A percentile compares a stretch with the other conserved stretches of the same genome.
Conservation (phyloP, 768 basidiomycete species). For the Mycena alexandri region DNA sequence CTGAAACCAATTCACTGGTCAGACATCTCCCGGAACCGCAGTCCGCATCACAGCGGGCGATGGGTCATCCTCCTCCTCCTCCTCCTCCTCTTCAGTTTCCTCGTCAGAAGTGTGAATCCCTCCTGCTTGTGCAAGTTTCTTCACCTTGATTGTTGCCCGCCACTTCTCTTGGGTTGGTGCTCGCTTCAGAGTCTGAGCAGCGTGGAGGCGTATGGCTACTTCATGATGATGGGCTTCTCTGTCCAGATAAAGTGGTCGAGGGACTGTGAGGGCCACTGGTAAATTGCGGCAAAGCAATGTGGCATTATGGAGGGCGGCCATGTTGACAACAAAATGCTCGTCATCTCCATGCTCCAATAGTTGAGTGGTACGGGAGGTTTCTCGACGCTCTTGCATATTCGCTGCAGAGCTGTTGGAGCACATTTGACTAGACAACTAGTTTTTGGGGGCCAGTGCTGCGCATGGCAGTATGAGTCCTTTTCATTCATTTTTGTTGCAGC, state of each 20-base stretch:
- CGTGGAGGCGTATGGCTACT: neutral
- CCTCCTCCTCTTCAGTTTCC: neutral
- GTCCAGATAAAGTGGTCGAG: slow-evolving; percentile 4
- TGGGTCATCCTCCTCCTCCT: neutral
- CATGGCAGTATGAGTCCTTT: too few species aligned
- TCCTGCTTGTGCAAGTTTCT: neutral
- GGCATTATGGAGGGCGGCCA: slow-evolving; percentile 16
- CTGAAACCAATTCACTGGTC: too few species aligned
- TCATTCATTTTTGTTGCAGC: too few species aligned
- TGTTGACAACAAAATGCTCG: slow-evolving; percentile 37
- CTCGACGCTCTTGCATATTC: slow-evolving; percentile 31
- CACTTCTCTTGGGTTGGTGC: slow-evolving; percentile 6
- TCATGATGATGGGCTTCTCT: slow-evolving; percentile 2
- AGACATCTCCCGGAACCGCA: too few species aligned
- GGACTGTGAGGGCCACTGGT: slow-evolving; percentile 2
- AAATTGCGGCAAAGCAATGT: slow-evolving; percentile 1
- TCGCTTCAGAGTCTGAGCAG: neutral
- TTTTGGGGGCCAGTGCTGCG: too few species aligned
- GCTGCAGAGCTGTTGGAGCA: slow-evolving; percentile 1
- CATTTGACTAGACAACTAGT: slow-evolving; percentile 33
- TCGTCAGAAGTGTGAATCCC: too few species aligned
- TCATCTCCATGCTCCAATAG: slow-evolving; percentile 29
- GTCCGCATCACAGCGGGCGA: too few species aligned
- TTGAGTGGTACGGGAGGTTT: slow-evolving; percentile 4
- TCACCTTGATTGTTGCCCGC: neutral